phyloP scores from a whole-genome alignment of 2,329 filamentous ascomycete species.

The Aquanectria penicillioides region DNA sequence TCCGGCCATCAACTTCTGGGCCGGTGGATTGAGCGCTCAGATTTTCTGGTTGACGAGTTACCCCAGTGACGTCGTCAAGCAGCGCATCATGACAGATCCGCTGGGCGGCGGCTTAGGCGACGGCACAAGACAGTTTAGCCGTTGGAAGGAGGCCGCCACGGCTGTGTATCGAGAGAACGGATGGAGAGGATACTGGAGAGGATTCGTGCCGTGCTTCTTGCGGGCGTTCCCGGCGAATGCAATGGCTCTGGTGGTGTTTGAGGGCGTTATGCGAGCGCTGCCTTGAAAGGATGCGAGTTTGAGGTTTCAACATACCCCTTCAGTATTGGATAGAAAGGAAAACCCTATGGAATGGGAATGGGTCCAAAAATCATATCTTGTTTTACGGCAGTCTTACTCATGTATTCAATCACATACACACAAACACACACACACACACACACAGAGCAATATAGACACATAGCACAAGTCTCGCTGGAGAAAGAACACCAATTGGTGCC shows the following conservation, averaged over 20 bases:
- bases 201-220: conserved; percentile 92
- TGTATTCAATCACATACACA: not conserved
- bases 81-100: conserved; percentile 96
- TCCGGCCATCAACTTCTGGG: conserved; percentile 95
- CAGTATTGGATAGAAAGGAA: not conserved
- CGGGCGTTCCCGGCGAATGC: conserved; percentile 96
- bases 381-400: not conserved
- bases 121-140: conserved; percentile 72
- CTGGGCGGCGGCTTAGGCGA: conserved; percentile 77
- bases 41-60: conserved; percentile 95
- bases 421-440: not conserved
- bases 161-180: conserved; percentile 82
- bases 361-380: not conserved
- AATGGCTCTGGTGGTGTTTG: conserved; percentile 91
- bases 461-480: not conserved
- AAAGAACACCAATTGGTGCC: conserved; percentile 43
- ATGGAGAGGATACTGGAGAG: conserved; percentile 86
- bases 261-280: conserved; percentile 82
- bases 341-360: not conserved
- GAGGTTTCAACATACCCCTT: conserved; percentile 4
- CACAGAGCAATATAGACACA: not conserved
- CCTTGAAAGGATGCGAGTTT: conserved; percentile 47
- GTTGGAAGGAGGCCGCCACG: conserved; percentile 83
- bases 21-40: conserved; percentile 91
- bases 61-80: conserved; percentile 93